phyloP scores from a whole-genome alignment of 257 asterid genomes.

The Ilex asprella region DNA sequence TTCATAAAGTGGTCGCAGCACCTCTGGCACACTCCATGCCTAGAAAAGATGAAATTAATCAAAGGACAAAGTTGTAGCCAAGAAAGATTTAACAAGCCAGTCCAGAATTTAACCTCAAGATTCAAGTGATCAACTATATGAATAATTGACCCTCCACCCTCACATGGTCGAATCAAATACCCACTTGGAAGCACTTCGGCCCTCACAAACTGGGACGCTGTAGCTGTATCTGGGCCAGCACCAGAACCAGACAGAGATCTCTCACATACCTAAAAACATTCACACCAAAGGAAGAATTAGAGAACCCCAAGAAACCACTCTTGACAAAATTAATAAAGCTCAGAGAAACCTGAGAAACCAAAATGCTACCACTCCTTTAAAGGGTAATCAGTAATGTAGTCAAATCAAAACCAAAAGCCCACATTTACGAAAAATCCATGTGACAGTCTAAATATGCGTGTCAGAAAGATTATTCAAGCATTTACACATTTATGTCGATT shows the following conservation, averaged over 20 bases:
- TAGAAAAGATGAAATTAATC: not conserved
- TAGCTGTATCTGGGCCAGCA: not conserved
- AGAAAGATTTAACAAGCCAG: not conserved
- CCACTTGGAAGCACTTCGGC: slow-evolving; percentile 3
- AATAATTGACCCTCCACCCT: slow-evolving; percentile 2
- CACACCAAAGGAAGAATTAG: no score
- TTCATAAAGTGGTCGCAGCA: slow-evolving; percentile 4
- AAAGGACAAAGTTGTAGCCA: not conserved
- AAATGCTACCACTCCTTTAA: no score
- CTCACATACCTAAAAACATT: not conserved
- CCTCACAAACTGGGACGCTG: not conserved
- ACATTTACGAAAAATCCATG: no score
- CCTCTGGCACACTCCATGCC: slow-evolving; percentile 7
- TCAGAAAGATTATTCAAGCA: no score
- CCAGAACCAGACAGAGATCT: slow-evolving; percentile 5
- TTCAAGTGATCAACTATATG: slow-evolving; percentile 2
- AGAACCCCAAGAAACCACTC: no score
- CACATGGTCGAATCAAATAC: slow-evolving; percentile 4
- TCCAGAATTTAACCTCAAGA: not conserved
- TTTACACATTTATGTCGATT: no score
- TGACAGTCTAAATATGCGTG: no score
- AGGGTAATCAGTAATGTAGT: no score
- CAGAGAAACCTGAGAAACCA: no score
- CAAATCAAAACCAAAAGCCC: no score
- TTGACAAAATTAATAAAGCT: no score